A percentile compares a stretch with the other conserved stretches of the same genome.
phyloP scores from a whole-genome alignment of 2,329 filamentous ascomycete genomes.

The Hymenoscyphus fraxineus region DNA sequence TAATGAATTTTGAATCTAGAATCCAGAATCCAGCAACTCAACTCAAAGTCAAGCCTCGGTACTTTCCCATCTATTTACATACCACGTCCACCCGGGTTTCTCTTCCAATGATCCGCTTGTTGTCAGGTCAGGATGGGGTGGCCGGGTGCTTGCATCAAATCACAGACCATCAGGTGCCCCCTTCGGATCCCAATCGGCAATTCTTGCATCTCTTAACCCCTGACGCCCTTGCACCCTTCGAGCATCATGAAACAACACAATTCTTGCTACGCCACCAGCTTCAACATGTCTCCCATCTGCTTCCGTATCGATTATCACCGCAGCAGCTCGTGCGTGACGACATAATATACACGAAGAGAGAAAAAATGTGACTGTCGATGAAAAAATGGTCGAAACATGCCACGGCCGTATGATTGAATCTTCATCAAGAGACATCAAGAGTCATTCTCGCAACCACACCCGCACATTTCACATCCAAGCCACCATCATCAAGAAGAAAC shows the following conservation, averaged over 20 bases:
- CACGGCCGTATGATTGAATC: no score
- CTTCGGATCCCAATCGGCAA: neutral
- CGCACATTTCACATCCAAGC: no score
- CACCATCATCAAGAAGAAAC: no score
- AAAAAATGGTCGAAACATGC: no score
- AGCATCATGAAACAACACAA: neutral
- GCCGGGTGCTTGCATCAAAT: neutral
- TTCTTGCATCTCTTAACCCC: neutral
- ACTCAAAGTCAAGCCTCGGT: no score
- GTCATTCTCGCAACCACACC: no score
- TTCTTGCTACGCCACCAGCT: slow-evolving; percentile 1
- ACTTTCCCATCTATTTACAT: neutral
- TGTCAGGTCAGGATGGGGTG: neutral
- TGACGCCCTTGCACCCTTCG: neutral
- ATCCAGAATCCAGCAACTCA: no score
- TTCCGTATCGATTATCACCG: neutral
- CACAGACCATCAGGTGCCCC: neutral
- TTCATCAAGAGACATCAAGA: no score
- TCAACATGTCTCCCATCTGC: neutral
- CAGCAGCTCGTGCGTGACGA: neutral
- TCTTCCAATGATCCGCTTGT: neutral
- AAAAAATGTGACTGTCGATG: no score
- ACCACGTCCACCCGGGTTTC: neutral
- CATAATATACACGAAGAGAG: neutral
- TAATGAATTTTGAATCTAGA: no score